Base-by-base conservation (phyloP, 768 basidiomycete species). In the Naganishia kalamii region DNA sequence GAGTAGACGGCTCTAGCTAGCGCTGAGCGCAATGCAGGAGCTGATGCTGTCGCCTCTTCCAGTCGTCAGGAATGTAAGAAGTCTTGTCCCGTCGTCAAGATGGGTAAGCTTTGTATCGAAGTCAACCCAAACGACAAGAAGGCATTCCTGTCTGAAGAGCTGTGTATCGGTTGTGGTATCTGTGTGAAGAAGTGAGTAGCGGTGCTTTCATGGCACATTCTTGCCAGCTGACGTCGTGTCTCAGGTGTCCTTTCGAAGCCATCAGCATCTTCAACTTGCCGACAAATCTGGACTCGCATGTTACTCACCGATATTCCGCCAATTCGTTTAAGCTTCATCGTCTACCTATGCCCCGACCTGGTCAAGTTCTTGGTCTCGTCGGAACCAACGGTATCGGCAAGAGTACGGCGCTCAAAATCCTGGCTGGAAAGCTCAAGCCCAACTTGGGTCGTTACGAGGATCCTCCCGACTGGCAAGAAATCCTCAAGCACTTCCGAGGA, bases 311-410 rank as follows among this genome's bases (percentile, higher is more conserved):
- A 75, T 99, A 98, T 78, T 87, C 92, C 27, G 96, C 96, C 68
- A 99, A 99, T 78, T 85, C 96, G 3, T 99, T 99, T 86, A 99
- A 99, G 80, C 86, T 99, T 3, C 96, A 98, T 82, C 88, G 96
- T 57, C 84, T 99, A 48, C 96, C 96, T 40, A 97, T 92, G 33
- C 96, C 96, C 37, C 83, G 96, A 64, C 93, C 96, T 0, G 96
- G 96, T 4, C 96, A 98, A 79, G 96, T 99, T 3, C 84, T 99
- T n/a, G 96, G 96, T 69, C 85, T 99, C 41, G 96, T 98, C 21
- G 96, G 96, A 33, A 97, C 94, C 0, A 99, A 99, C 80, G 96
- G 96, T 86, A 99, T 98, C 70, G 96, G 96, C 62, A 99, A 99
- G 82, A 92, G 90, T 71, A 99, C 96, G 0, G 96, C 96, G 5